These are phyloP conservation scores for Linum lewisii DNA, from an alignment of 345 rosid genomes.

Conservation along the genomic window DNA sequence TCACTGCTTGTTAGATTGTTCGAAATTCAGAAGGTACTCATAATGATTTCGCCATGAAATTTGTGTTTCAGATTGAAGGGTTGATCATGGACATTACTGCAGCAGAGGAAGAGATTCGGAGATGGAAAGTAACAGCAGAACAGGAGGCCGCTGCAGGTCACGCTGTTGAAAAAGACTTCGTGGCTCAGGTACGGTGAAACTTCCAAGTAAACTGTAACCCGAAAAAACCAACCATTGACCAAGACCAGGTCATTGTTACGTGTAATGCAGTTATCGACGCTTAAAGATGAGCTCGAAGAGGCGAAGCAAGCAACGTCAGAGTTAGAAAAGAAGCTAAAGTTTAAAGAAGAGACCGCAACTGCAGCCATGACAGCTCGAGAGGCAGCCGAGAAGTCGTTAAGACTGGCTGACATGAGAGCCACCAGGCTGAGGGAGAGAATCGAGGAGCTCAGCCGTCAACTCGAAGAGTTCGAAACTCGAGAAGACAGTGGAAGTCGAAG, in stretches of 20 bases:
- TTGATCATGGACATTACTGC: slow-evolving; percentile 1
- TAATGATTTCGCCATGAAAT: background rate
- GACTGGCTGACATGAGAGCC: slow-evolving; percentile 77
- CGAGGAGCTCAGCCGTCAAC: slow-evolving; percentile 73
- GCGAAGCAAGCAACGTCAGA: slow-evolving; percentile 62
- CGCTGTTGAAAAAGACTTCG: background rate
- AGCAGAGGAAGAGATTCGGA: slow-evolving; percentile 1
- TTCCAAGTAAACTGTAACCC: too few relatives aligned
- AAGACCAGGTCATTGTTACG: too few relatives aligned
- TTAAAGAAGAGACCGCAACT: slow-evolving; percentile 88
- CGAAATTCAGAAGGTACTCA: background rate
- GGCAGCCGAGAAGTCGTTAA: slow-evolving; percentile 92
- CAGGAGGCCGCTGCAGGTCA: background rate
- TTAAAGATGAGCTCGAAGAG: slow-evolving; percentile 83
- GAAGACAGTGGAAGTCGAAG: slow-evolving; percentile 40
- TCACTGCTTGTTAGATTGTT: slow-evolving; percentile 6
- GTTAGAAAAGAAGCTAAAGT: slow-evolving; percentile 80
- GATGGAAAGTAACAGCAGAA: slow-evolving; percentile 6
- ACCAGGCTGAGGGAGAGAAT: slow-evolving; percentile 85
- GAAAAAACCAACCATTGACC: too few relatives aligned
- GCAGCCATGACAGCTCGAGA: slow-evolving; percentile 99
- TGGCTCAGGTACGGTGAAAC: slow-evolving; percentile 37
- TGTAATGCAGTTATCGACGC: slow-evolving; percentile 50
- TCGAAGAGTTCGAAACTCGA: slow-evolving; percentile 72
- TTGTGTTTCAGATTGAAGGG: slow-evolving; percentile 47